These are phyloP conservation scores for Coemansia aciculifera DNA, from an alignment of 192 early-diverging fungal genomes.

Conservation along the genomic window DNA sequence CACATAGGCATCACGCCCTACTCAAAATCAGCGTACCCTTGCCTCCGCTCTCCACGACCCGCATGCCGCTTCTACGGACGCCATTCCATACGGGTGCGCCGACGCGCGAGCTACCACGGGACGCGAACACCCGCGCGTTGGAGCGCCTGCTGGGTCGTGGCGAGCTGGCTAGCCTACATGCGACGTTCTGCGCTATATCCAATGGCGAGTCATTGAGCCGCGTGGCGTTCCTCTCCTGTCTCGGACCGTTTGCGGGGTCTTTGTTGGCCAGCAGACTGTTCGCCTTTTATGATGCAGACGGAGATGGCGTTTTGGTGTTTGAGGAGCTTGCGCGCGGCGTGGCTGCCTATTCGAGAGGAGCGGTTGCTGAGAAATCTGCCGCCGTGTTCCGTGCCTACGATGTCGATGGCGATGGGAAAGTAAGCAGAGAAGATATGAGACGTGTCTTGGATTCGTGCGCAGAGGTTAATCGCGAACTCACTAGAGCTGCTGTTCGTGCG, in stretches of 20 bases:
- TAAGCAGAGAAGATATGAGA: slow-evolving; percentile 81
- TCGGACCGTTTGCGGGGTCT: slow-evolving; percentile 83
- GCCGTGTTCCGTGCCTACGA: slow-evolving; percentile 93
- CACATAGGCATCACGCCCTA: slow-evolving; percentile 84
- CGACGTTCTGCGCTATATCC: slow-evolving; percentile 81
- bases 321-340: slow-evolving; percentile 81
- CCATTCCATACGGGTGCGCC: slow-evolving; percentile 74
- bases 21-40: slow-evolving; percentile 90
- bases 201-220: slow-evolving; percentile 69
- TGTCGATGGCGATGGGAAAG: slow-evolving; percentile 79
- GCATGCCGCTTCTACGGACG: slow-evolving; percentile 66
- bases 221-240: slow-evolving; percentile 78
- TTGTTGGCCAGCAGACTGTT: slow-evolving; percentile 87
- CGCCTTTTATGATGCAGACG: slow-evolving; percentile 84
- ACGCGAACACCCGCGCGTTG: slow-evolving; percentile 11
- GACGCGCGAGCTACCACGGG: slow-evolving; percentile 20
- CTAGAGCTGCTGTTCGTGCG: slow-evolving; percentile 76
- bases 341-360: slow-evolving; percentile 81
- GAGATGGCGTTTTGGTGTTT: slow-evolving; percentile 76
- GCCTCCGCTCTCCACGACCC: slow-evolving; percentile 82
- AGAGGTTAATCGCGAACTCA: slow-evolving; percentile 84
- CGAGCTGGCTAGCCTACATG: slow-evolving; percentile 85
- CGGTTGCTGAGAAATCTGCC: slow-evolving; percentile 76
- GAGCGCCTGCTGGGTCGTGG: slow-evolving; percentile 62
- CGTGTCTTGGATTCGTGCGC: slow-evolving; percentile 93